These are phyloP conservation scores for Pichia sp. DNA, from an alignment of 1,139 yeast genomes.

Conservation along the genomic window DNA sequence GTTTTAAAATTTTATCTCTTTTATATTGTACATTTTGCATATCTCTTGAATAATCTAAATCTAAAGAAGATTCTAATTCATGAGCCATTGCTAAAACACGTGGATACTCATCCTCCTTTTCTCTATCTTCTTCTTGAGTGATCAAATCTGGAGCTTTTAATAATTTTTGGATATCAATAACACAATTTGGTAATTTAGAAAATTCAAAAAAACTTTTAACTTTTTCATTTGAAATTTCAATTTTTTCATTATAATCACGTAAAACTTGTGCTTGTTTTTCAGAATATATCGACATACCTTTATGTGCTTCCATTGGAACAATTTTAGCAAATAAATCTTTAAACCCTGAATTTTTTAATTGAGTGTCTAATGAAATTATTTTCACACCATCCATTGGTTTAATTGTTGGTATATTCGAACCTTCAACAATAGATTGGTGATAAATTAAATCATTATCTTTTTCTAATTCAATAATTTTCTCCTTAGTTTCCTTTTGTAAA, in stretches of 20 bases:
- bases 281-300: conserved; percentile 76
- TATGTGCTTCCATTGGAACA: conserved; percentile 82
- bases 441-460: conserved; percentile 89
- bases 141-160: conserved; percentile 17
- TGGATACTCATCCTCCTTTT: conserved; percentile 23
- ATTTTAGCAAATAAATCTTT: conserved; percentile 66
- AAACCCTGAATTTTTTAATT: conserved; percentile 39
- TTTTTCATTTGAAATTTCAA: conserved; percentile 77
- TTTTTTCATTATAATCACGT: conserved; percentile 67
- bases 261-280: conserved; percentile 80
- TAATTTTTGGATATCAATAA: conserved; percentile 47
- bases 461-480: conserved; percentile 44
- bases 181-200: conserved; percentile 64
- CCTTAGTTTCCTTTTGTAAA: conserved; percentile 21
- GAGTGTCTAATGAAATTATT: conserved; percentile 53
- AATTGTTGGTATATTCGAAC: conserved; percentile 50
- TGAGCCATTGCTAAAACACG: conserved; percentile 26
- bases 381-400: conserved; percentile 76
- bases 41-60: conserved; percentile 10
- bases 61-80: conserved; percentile 18
- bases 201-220: conserved; percentile 71
- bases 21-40: conserved; percentile 4
- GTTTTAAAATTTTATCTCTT: conserved; percentile 27
- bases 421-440: conserved; percentile 66
- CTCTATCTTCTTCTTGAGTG: conserved; percentile 22